Percentiles rank a stretch among this genome's conserved stretches.
These are phyloP conservation scores for Aspergillus carlsbadensis DNA, from an alignment of 495 filamentous ascomycete species.

Conservation along the genomic window DNA sequence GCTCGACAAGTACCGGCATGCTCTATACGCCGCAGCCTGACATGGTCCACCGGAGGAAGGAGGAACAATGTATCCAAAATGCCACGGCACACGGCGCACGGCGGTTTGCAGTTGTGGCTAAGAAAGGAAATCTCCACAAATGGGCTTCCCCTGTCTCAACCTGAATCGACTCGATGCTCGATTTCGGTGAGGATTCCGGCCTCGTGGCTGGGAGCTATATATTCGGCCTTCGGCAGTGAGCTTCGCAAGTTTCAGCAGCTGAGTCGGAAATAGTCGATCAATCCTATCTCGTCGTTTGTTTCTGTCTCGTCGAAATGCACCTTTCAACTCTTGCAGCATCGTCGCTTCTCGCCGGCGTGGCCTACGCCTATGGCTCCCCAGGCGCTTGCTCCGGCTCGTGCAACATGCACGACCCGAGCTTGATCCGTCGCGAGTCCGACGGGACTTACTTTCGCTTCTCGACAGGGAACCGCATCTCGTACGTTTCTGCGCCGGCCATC, in stretches of 20 bases:
- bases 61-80: neutral
- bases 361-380: conserved; percentile 51
- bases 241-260: no score
- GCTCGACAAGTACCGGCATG: neutral
- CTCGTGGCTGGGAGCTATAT: no score
- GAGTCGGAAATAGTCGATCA: no score
- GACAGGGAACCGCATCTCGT: conserved; percentile 63
- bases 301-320: neutral
- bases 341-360: conserved; percentile 19
- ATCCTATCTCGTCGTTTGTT: no score
- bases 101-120: no score
- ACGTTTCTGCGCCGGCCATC: conserved; percentile 59
- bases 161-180: no score
- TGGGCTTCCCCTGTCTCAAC: neutral
- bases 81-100: no score
- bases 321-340: conserved; percentile 8
- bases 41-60: conserved; percentile 7
- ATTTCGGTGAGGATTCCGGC: no score
- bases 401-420: conserved; percentile 61
- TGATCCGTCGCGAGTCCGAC: conserved; percentile 62
- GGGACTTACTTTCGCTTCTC: conserved; percentile 73
- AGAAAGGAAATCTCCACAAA: conserved; percentile 7
- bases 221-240: no score
- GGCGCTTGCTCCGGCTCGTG: conserved; percentile 59
- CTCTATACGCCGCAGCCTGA: neutral